Evolutionary conservation across 208 protist genomes (phyloP).

Genomic region (Acanthamoeba triangularis): DNA sequence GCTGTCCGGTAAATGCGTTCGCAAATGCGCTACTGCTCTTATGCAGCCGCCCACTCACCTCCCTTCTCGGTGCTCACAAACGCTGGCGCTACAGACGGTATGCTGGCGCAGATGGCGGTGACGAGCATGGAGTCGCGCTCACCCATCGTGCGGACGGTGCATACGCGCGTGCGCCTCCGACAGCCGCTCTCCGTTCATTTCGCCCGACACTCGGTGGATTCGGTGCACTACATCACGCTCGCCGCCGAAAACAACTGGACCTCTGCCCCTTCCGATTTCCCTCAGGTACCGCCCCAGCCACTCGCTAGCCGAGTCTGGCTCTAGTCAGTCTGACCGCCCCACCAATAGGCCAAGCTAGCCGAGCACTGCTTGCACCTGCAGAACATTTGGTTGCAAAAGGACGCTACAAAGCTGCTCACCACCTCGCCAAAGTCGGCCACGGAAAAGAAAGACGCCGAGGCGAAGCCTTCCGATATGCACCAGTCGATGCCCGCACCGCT

Average conservation of each 20-base stretch:
- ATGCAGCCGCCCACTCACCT: no score
- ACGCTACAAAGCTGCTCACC: constrained; percentile 26
- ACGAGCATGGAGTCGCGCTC: constrained; percentile 25
- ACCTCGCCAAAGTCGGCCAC: not conserved
- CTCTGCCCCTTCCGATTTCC: constrained; percentile 5
- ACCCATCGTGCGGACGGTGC: constrained; percentile 41
- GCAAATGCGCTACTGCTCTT: not conserved
- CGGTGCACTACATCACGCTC: constrained; percentile 46
- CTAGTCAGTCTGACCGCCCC: no score
- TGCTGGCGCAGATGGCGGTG: constrained; percentile 39
- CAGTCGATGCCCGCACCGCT: not conserved
- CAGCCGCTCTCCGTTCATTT: constrained; percentile 52
- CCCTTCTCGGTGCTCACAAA: not conserved
- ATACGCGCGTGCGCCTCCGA: constrained; percentile 27
- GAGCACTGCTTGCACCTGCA: constrained; percentile 30
- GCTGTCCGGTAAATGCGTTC: not conserved
- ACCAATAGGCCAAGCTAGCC: not conserved
- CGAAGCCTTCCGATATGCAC: not conserved
- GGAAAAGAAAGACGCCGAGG: not conserved
- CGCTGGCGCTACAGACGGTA: not conserved
- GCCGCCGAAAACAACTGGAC: constrained; percentile 57
- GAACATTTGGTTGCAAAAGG: constrained; percentile 50
- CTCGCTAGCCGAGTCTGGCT: no score
- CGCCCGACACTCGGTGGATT: constrained; percentile 1
- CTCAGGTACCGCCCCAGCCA: not conserved